phyloP scores from a whole-genome alignment of 306 rosid genomes.

The Dryas drummondii region DNA sequence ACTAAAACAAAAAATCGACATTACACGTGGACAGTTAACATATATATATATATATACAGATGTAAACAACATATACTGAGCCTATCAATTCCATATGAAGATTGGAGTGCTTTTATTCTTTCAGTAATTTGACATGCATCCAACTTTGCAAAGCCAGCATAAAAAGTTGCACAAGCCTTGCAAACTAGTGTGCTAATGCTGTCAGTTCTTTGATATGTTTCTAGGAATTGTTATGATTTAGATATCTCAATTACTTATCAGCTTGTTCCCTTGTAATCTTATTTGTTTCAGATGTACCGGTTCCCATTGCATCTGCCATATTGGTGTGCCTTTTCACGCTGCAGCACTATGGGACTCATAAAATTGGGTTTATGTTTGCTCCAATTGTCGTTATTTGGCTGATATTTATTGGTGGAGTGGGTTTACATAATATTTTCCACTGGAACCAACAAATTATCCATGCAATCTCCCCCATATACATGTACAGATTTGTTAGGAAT shows the following conservation, averaged over 20 bases:
- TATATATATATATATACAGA: too few relatives aligned
- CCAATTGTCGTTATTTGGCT: constrained; percentile 73
- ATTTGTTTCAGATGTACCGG: constrained; percentile 62
- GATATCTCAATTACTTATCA: not conserved
- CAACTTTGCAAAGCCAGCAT: not conserved
- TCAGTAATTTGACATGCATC: not conserved
- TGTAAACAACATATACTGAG: not conserved
- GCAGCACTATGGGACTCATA: constrained; percentile 69
- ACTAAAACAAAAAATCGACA: not conserved
- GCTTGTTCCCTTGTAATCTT: not conserved
- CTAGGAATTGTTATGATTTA: not conserved
- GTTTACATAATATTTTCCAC: constrained; percentile 44
- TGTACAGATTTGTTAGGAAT: constrained; percentile 53
- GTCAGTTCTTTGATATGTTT: not conserved
- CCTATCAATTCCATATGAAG: not conserved
- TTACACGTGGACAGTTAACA: not conserved
- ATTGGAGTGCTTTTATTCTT: not conserved
- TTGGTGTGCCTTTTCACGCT: constrained; percentile 72
- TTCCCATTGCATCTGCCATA: constrained; percentile 68
- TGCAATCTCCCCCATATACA: constrained; percentile 57
- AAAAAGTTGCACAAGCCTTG: not conserved
- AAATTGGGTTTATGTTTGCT: constrained; percentile 76
- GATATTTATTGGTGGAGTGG: constrained; percentile 50
- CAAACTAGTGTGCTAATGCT: not conserved
- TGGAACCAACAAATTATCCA: constrained; percentile 57